Percentiles rank a stretch among this genome's conserved stretches.
phyloP scores from a whole-genome alignment of 371 early-diverging fungal genomes.

The Nematocida minor region DNA sequence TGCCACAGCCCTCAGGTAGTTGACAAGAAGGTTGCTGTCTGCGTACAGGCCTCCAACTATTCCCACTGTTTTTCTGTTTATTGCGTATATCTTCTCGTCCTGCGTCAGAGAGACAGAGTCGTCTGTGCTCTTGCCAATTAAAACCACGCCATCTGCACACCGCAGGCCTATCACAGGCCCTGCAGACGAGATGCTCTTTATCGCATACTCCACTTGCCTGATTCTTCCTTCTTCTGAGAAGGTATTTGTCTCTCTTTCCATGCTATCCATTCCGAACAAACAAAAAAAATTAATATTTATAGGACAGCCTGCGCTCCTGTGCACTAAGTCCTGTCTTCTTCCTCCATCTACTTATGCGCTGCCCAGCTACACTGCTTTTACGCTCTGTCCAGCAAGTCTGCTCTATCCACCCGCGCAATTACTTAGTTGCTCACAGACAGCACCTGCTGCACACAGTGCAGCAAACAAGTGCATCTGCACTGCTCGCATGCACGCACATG shows the following conservation, averaged over 20 bases:
- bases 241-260: slow-evolving; percentile 53
- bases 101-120: slow-evolving; percentile 62
- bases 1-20: slow-evolving; percentile 77
- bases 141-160: slow-evolving; percentile 79
- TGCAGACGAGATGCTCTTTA: slow-evolving; percentile 94
- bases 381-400: too few species aligned
- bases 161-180: slow-evolving; percentile 85
- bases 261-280: slow-evolving; percentile 48
- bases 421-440: too few species aligned
- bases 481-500: too few species aligned
- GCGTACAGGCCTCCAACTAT: slow-evolving; percentile 95
- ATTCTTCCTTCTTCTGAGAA: slow-evolving; percentile 75
- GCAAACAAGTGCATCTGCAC: too few species aligned
- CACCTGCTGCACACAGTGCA: too few species aligned
- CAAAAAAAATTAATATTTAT: background rate
- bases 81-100: slow-evolving; percentile 83
- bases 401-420: too few species aligned
- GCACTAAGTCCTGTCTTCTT: too few species aligned
- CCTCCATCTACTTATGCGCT: too few species aligned
- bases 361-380: too few species aligned
- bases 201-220: slow-evolving; percentile 98
- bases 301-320: too few species aligned
- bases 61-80: slow-evolving; percentile 73
- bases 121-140: slow-evolving; percentile 90
- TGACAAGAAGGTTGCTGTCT: slow-evolving; percentile 88